Evolutionary conservation across 176 grass and related monocot species (phyloP), one percentile per base, ranked within the genome.

Genomic region (Elaeis guineensis): DNA sequence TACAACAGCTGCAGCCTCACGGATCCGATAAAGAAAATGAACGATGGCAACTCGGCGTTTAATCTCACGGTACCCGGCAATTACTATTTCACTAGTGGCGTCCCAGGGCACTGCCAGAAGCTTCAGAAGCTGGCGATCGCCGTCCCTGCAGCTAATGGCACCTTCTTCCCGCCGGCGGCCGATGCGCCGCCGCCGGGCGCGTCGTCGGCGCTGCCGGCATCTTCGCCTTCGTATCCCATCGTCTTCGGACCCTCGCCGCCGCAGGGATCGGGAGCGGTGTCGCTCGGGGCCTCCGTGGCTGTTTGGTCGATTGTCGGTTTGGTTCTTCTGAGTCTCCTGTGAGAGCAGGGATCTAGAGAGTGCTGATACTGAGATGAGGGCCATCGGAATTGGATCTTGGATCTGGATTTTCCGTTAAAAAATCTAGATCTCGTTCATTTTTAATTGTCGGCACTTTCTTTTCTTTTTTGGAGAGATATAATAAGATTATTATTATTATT

Each of bases 31-130:
- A 58, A 80, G 25, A 75, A 51, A 18, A 72, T 96, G 16, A 74
- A 67, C 53, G 86, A 90, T 57, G 86, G 86, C 25, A 96, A 96
- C 80, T 90, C 80, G 58, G 3, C 79, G 44, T 96, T 90, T 72
- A 96, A 96, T 66, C 75, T 96, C 52, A 90, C 78, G 44, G 2
- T 51, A 16, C 75, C 91, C 0, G 91, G 91, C 0, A 72, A 81
- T 11, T 52, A 62, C 57, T 96, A 85, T 80, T 88, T 80, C 75
- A 85, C 59, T 65, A 96, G 91, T 61, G 75, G 72, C 68, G 26
- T 63, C 22, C 57, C 72, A 3, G 83, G 75, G 0, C 91, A 80
- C 58, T 96, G 91, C 76, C 72, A 63, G 12, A 96, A 77, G 78
- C 73, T 74, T 3, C 91, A 90, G 83, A 96, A 82, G 72, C 71